These are phyloP conservation scores for Trypanosoma vivax DNA, from an alignment of 208 protist genomes.

Conservation along the genomic window DNA sequence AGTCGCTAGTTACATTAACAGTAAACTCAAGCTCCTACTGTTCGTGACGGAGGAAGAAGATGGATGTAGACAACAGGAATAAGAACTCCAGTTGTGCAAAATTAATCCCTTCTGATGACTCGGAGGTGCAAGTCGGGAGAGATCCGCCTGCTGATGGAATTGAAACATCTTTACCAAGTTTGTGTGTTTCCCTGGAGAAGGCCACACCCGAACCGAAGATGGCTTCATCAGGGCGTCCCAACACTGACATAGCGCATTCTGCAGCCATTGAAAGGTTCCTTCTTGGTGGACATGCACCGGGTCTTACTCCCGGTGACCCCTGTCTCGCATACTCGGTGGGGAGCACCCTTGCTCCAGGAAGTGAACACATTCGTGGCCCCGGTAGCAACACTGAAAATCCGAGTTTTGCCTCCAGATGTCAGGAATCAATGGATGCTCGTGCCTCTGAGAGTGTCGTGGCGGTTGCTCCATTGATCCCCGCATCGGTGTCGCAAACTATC, in stretches of 20 bases:
- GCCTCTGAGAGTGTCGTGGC: background rate
- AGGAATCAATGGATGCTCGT: background rate
- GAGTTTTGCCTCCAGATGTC: constrained; percentile 12
- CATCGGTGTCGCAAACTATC: background rate
- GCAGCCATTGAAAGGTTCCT: constrained; percentile 22
- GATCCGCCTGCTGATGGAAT: background rate
- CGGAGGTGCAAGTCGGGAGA: background rate
- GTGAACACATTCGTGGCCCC: constrained; percentile 19
- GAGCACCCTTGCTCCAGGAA: constrained; percentile 17
- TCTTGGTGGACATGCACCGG: constrained; percentile 1
- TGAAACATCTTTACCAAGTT: background rate
- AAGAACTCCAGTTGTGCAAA: background rate
- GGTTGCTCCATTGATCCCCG: background rate
- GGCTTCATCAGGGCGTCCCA: constrained; percentile 11
- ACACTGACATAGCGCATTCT: constrained; percentile 5
- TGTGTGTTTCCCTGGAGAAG: background rate
- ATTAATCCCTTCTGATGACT: background rate
- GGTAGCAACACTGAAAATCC: constrained; percentile 6
- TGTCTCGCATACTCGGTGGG: constrained; percentile 8
- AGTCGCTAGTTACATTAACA: no score
- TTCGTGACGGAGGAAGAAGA: no score
- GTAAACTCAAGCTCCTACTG: no score
- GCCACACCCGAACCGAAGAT: background rate
- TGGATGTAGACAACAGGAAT: constrained; percentile 2
- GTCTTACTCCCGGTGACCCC: background rate